A percentile compares a stretch with the other conserved stretches of the same genome.
phyloP scores from a whole-genome alignment of 805 yeast genomes.

The Candida ponderosae region DNA sequence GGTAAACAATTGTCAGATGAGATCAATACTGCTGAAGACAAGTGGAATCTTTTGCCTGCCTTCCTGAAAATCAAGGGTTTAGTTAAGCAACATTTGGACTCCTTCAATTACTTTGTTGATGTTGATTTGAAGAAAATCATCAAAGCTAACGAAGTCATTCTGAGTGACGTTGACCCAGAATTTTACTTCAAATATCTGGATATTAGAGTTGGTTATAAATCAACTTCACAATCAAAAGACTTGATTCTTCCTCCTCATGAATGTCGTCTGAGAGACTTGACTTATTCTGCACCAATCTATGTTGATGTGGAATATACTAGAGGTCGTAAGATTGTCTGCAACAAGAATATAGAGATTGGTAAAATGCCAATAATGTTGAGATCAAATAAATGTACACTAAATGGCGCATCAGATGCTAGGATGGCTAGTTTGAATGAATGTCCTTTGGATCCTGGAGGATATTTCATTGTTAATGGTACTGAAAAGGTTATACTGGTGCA shows the following conservation, averaged over 20 bases:
- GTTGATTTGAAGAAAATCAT: constrained; percentile 88
- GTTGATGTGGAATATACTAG: constrained; percentile 97
- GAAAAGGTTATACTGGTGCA: constrained; percentile 95
- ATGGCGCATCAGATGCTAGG: constrained; percentile 65
- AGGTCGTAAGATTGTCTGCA: constrained; percentile 86
- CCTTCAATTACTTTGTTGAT: constrained; percentile 96
- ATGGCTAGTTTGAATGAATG: constrained; percentile 92
- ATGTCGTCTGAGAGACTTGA: constrained; percentile 88
- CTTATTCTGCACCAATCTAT: constrained; percentile 90
- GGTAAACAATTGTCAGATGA: constrained; percentile 86
- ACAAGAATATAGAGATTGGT: constrained; percentile 88
- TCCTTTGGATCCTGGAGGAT: constrained; percentile 98
- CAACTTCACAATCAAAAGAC: constrained; percentile 47
- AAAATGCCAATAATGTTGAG: constrained; percentile 98
- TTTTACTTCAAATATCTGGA: constrained; percentile 90
- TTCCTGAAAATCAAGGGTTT: constrained; percentile 91
- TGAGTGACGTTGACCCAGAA: constrained; percentile 96
- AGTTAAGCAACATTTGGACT: constrained; percentile 95
- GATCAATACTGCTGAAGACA: constrained; percentile 86
- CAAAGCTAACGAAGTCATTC: constrained; percentile 78
- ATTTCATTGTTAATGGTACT: constrained; percentile 90
- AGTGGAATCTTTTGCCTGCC: constrained; percentile 96
- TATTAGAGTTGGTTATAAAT: constrained; percentile 80
- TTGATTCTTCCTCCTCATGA: constrained; percentile 84
- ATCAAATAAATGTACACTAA: constrained; percentile 83